Evolutionary conservation across 805 yeast genomes (phyloP).

Genomic region (Saccharomycopsis amapae): DNA sequence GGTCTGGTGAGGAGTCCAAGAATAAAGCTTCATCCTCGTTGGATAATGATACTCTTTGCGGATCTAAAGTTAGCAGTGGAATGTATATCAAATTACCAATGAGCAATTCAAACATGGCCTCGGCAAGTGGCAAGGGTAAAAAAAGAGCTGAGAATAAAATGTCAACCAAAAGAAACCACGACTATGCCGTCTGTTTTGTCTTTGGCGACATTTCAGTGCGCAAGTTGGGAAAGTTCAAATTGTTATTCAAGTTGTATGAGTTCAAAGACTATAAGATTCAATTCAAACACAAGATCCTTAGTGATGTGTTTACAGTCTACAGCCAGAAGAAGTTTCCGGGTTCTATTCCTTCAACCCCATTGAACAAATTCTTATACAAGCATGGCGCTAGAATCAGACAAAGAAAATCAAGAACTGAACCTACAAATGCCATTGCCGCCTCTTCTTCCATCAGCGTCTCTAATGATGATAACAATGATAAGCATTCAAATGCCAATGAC

Average conservation of each 20-base stretch:
- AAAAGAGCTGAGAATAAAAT: constrained; percentile 15
- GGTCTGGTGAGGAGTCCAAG: neutral
- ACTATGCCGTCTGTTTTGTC: constrained; percentile 27
- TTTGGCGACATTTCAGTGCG: constrained; percentile 29
- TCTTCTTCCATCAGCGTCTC: neutral
- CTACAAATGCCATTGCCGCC: neutral
- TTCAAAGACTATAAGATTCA: constrained; percentile 24
- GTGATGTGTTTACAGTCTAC: constrained; percentile 26
- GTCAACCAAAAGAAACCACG: constrained; percentile 6
- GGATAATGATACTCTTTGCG: constrained; percentile 10
- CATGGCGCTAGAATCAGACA: constrained; percentile 30
- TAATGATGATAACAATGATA: neutral
- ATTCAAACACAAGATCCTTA: constrained; percentile 21
- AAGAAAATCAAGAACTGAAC: constrained; percentile 24
- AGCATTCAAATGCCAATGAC: neutral
- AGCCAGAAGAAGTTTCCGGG: constrained; percentile 32
- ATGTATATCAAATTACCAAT: constrained; percentile 20
- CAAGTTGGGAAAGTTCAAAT: constrained; percentile 26
- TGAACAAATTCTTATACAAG: constrained; percentile 28
- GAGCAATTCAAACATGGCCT: constrained; percentile 18
- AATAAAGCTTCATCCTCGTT: neutral
- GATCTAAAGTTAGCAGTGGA: constrained; percentile 18
- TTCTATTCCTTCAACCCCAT: constrained; percentile 26
- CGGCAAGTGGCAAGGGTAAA: constrained; percentile 19
- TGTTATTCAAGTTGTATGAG: constrained; percentile 28